Conservation (phyloP, 177 flowering plant species). For the Telopea speciosissima region DNA sequence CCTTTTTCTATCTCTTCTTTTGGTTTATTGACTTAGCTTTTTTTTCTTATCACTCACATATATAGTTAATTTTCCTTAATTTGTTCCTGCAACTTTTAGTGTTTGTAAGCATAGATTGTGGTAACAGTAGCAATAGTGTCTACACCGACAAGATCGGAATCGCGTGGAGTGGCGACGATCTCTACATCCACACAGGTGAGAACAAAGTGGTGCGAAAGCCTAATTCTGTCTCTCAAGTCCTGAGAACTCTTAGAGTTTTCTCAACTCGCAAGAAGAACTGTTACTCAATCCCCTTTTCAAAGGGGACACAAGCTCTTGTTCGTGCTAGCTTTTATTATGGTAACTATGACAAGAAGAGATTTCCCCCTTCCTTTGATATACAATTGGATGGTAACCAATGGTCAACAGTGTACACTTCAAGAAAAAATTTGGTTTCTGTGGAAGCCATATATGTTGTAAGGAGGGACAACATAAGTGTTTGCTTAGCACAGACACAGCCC, state of each 20-base stretch:
- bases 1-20: background rate
- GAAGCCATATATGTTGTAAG: constrained; percentile 35
- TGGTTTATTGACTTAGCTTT: too few species aligned
- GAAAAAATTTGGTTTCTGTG: background rate
- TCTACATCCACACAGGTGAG: constrained; percentile 24
- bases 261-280: constrained; percentile 39
- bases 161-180: constrained; percentile 34
- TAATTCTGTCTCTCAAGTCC: constrained; percentile 1
- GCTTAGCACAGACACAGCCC: constrained; percentile 38
- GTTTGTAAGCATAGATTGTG: constrained; percentile 42
- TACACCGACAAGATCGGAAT: constrained; percentile 22
- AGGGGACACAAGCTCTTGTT: constrained; percentile 23
- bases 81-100: constrained; percentile 18
- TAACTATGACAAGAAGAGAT: constrained; percentile 39
- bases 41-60: background rate
- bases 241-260: constrained; percentile 45
- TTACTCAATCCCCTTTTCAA: constrained; percentile 19
- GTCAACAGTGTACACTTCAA: constrained; percentile 25
- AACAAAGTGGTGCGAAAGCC: constrained; percentile 15
- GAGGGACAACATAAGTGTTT: constrained; percentile 25
- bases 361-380: constrained; percentile 48
- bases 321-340: constrained; percentile 55
- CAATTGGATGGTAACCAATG: constrained; percentile 46
- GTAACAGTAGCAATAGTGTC: constrained; percentile 14
- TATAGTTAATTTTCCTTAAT: too few species aligned